Base-by-base conservation (phyloP, 305 asterid species). In the Fraxinus platypoda region DNA sequence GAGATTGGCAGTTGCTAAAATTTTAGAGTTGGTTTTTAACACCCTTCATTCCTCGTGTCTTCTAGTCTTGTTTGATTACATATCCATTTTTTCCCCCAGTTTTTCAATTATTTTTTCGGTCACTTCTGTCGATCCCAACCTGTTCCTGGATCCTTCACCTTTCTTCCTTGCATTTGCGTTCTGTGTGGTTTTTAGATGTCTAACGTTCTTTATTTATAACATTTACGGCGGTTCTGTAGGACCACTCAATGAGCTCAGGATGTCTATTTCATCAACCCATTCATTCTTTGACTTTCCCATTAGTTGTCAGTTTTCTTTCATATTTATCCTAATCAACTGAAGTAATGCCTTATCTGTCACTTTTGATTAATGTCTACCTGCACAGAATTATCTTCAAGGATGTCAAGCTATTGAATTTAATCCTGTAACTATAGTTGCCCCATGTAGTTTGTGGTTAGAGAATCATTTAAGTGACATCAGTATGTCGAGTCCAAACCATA, bases 91-190 rank as follows among this genome's bases (percentile, higher is more conserved):
- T 75, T 74, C 34, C 30, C n/a, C 33, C 52, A 64, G 19, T 54
- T 46, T 26, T 79, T 34, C 8, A 46, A 54, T 13, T 54, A 5
- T 54, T 74, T 35, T 28, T 23, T 74, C 25, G 0, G 7, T 31
- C 54, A 66, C 12, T 37, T 74, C 21, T 37, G 19, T 81, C 62
- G 66, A 54, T 57, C 41, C 74, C 74, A 81, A 73, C 38, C 64
- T 34, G 21, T 74, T 52, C 59, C 33, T 34, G 46, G 74, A 15
- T 57, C 66, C 21, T 80, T 43, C 37, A 35, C 37, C 41, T 59
- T 75, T 6, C n/a, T 57, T 57, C 68, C 68, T 19, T 21, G 21
- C 30, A 19, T 57, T 7, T 19, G 68, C 11, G 0, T 19, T 57
- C 4, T 21, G 12, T 57, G 28, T 11, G 5, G 28, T 57, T 3